These are phyloP conservation scores for Poteriospumella lacustris DNA, from an alignment of 108 stramenopile genomes.

Conservation along the genomic window DNA sequence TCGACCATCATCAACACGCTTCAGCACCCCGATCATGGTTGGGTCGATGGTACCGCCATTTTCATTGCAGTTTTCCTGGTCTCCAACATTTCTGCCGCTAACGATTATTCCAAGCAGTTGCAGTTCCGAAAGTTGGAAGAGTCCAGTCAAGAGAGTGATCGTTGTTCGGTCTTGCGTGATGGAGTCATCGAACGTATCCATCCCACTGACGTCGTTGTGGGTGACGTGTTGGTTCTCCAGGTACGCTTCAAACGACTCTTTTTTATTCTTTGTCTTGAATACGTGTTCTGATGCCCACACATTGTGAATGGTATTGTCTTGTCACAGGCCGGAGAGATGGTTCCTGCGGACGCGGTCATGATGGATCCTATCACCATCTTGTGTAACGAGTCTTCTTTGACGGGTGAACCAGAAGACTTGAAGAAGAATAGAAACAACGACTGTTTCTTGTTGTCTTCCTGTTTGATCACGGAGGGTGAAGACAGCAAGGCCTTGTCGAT, in stretches of 20 bases:
- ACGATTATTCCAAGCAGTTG: slow-evolving; percentile 88
- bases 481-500: slow-evolving; percentile 13
- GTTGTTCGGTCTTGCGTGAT: neutral
- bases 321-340: neutral
- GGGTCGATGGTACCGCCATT: slow-evolving; percentile 91
- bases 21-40: slow-evolving; percentile 62
- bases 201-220: slow-evolving; percentile 13
- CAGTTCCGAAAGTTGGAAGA: slow-evolving; percentile 81
- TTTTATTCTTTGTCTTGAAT: neutral
- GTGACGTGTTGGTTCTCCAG: neutral
- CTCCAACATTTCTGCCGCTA: slow-evolving; percentile 76
- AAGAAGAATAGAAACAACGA: slow-evolving; percentile 26
- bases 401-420: slow-evolving; percentile 27
- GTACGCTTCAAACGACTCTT: slow-evolving; percentile 1
- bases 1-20: slow-evolving; percentile 60
- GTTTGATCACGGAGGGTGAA: slow-evolving; percentile 30
- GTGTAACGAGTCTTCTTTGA: slow-evolving; percentile 5
- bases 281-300: neutral
- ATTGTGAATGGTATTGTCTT: too few relatives aligned
- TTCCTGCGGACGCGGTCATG: slow-evolving; percentile 11
- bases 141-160: neutral
- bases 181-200: neutral
- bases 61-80: slow-evolving; percentile 77
- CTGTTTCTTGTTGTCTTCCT: slow-evolving; percentile 39
- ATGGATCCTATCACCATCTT: neutral